Conservation (phyloP, 495 filamentous ascomycete genomes). For the Penicillium ucsense region DNA sequence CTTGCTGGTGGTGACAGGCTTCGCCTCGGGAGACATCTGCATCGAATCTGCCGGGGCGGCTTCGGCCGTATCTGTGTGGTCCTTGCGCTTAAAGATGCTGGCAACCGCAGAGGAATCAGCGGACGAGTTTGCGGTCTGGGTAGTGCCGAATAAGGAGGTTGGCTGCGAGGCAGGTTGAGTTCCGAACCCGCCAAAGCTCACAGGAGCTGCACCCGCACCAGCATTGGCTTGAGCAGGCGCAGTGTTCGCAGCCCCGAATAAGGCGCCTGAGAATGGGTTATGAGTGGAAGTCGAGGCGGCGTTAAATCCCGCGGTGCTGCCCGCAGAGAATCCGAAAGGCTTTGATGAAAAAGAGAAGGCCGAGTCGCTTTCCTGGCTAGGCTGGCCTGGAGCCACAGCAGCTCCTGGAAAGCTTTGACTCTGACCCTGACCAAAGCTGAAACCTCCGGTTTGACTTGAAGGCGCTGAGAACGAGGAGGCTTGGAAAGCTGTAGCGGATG, state of each 20-base stretch:
- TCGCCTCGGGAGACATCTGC: constrained; percentile 33
- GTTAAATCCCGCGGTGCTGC: constrained; percentile 10
- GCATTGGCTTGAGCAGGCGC: constrained; percentile 11
- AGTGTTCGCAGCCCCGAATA: constrained; percentile 8
- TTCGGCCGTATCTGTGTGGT: constrained; percentile 9
- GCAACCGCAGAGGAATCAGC: constrained; percentile 4
- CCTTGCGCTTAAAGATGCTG: constrained; percentile 16
- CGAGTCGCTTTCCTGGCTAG: constrained; percentile 19
- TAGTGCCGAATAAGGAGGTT: constrained; percentile 16
- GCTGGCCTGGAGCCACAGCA: constrained; percentile 15
- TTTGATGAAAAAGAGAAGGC: constrained; percentile 26
- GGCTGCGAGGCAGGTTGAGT: constrained; percentile 5
- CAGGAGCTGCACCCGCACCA: constrained; percentile 12
- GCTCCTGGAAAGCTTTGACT: constrained; percentile 39
- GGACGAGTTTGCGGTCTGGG: constrained; percentile 8
- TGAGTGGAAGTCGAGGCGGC: constrained; percentile 12
- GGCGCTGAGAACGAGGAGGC: constrained; percentile 21
- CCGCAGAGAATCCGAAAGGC: too few species aligned
- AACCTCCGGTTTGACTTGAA: constrained; percentile 25
- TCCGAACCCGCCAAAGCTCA: constrained; percentile 13
- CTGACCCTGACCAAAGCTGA: constrained; percentile 37
- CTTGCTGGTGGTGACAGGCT: constrained; percentile 6
- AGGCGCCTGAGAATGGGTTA: constrained; percentile 34
- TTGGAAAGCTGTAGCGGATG: constrained; percentile 21
- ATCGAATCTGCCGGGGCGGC: constrained; percentile 26